phyloP scores from a whole-genome alignment of 768 basidiomycete species.

The Naganishia vaughanmartiniae region DNA sequence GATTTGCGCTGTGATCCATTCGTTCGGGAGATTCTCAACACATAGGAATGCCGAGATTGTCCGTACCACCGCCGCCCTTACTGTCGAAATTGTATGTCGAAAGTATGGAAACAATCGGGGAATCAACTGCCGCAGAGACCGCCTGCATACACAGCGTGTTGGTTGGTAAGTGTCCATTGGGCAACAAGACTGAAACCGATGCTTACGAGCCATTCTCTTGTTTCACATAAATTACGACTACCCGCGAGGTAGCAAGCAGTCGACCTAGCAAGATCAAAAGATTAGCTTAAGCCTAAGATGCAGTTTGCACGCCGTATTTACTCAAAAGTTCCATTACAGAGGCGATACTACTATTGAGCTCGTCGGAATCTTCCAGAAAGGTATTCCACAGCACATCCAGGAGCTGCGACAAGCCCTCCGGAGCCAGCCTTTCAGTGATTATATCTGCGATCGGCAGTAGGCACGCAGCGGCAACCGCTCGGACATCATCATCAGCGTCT shows the following conservation, averaged over 20 bases:
- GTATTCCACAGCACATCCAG: constrained; percentile 87
- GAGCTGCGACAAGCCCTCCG: constrained; percentile 68
- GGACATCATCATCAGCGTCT: constrained; percentile 92
- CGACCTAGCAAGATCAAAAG: constrained; percentile 60
- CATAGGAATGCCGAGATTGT: constrained; percentile 82
- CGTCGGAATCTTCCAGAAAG: constrained; percentile 88
- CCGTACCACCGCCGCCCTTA: constrained; percentile 86
- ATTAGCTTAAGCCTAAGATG: background rate
- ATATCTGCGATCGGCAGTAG: constrained; percentile 79
- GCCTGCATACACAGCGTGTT: constrained; percentile 54
- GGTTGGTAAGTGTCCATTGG: background rate
- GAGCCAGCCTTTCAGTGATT: constrained; percentile 68
- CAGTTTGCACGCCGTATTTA: constrained; percentile 47
- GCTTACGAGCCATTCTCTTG: constrained; percentile 57
- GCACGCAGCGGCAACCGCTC: constrained; percentile 89
- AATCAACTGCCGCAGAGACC: constrained; percentile 75
- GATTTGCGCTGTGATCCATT: constrained; percentile 77
- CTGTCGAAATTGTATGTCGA: constrained; percentile 90
- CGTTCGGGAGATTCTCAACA: constrained; percentile 67
- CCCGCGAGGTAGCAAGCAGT: constrained; percentile 72
- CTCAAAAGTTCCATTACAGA: constrained; percentile 97
- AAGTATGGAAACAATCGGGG: constrained; percentile 92
- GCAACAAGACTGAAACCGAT: constrained; percentile 3
- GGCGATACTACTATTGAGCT: constrained; percentile 91
- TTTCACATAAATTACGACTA: constrained; percentile 67